Base-by-base conservation (phyloP, 306 rosid genomes). In the Gillenia trifoliata region DNA sequence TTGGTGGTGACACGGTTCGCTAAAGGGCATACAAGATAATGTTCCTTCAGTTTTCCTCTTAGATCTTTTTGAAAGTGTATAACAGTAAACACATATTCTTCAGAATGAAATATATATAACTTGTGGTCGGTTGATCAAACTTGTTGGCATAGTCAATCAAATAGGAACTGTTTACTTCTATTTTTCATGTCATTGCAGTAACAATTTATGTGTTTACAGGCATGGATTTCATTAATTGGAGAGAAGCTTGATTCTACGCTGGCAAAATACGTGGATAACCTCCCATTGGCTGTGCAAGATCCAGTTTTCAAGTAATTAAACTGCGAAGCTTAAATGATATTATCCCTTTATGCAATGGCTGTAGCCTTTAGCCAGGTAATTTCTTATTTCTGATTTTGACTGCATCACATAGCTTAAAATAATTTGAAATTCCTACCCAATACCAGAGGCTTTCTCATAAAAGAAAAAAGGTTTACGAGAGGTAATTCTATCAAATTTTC, bases 191-290 rank as follows among this genome's bases (percentile, higher is more conserved):
- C 25, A 26, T 28, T 41, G 28, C 31, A 38, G 43, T 73, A 65
- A 78, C 52, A 49, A 72, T 72, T 62, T 8, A 73, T 34, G 40
- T 52, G 47, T 20, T 71, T 40, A 75, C 81, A 83, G 89, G 83
- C 86, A 55, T 85, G 91, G 86, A 85, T 83, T 81, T 68, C 91
- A 33, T 75, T 87, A 40, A 84, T 80, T 70, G 91, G 87, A 76
- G 91, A 85, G 72, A 87, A 87, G 81, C 82, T 90, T 87, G 96
- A 93, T 82, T 82, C 93, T 29, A 89, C 93, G 11, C 86, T 87
- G 60, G 68, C 85, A 66, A 89, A 85, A 75, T 73, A 80, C 79
- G 78, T 55, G 66, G 82, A 78, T 59, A 79, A 49, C 26, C 67
- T 72, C 20, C 78, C 84, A 62, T 33, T 78, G 66, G 49, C 74